Base-by-base conservation (phyloP, 1,284 basidiomycete species). In the Ganoderma meredithae region DNA sequence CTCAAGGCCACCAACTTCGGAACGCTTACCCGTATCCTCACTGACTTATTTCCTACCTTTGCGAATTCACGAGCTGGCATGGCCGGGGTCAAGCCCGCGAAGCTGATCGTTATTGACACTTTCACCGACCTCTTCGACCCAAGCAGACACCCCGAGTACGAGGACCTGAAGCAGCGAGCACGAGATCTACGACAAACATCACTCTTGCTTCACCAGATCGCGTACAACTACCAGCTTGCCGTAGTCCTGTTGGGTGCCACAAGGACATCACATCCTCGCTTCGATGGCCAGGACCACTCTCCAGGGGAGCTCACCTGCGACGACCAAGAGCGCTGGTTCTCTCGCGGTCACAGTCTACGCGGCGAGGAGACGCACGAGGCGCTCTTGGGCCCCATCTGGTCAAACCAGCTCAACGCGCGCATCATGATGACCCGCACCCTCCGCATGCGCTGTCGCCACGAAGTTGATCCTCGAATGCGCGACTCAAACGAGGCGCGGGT, bases 241-340 rank as follows among this genome's bases (percentile, higher is more conserved):
- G 82, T 97, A 40, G 81, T 97, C 33, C 90, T 97, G 47, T 81
- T 98, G 58, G 97, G 97, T 79, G 93, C 96, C 78, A 94, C 96
- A 2, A 84, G 89, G n/a, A 93, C 95, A 74, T 88, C 88, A 8
- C 90, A 95, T 69, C 80, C 87, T 39, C 80, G 78, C 19, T 74
- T 66, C 12, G 66, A 76, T 6, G 69, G 69, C 52, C 70, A 67
- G 13, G 75, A 79, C 62, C 64, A 68, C 7, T 75, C 69, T 52
- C 74, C 73, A 0, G 79, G 78, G 36, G 82, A 85, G 27, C 76
- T 91, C 9, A 62, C 86, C 13, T 98, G 97, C 78, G 83, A 86
- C 3, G 86, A 89, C 36, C 95, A 97, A 76, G 85, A 90, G 0
- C 85, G 87, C 6, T 90, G 91, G 86, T 97, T 97, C 77, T 87